These are phyloP conservation scores for Scleroderma bovista DNA, from an alignment of 768 basidiomycete species.

Conservation along the genomic window DNA sequence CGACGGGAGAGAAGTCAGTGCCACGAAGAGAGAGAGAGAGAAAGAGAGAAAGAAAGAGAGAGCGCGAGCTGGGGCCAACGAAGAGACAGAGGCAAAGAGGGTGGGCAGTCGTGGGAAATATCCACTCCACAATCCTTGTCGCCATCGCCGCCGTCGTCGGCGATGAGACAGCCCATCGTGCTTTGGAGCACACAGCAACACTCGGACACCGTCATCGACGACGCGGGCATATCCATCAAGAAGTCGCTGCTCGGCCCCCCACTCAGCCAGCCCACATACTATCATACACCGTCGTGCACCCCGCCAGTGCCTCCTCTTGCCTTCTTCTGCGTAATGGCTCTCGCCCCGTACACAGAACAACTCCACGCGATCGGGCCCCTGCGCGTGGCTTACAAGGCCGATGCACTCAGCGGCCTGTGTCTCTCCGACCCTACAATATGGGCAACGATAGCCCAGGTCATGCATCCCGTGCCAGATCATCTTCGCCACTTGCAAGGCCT, in stretches of 20 bases:
- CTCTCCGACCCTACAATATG: constrained; percentile 52
- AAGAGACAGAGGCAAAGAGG: neutral
- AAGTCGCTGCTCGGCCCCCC: constrained; percentile 9
- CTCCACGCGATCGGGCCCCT: constrained; percentile 30
- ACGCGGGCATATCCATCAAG: constrained; percentile 13
- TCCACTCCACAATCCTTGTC: neutral
- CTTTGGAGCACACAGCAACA: constrained; percentile 7
- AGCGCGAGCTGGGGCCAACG: neutral
- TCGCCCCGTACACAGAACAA: constrained; percentile 43
- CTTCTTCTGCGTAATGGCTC: constrained; percentile 43
- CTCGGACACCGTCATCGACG: constrained; percentile 9
- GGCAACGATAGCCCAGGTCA: constrained; percentile 60
- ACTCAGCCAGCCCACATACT: neutral
- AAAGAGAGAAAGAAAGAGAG: constrained; percentile 19
- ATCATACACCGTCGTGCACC: neutral
- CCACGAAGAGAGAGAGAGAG: constrained; percentile 20
- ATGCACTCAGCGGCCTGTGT: constrained; percentile 38
- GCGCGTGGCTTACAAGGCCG: constrained; percentile 35
- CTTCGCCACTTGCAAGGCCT: constrained; percentile 32
- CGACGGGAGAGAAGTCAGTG: constrained; percentile 16
- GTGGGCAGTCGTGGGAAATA: constrained; percentile 5
- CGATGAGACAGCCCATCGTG: constrained; percentile 5
- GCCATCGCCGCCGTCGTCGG: too few relatives aligned
- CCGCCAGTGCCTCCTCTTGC: constrained; percentile 44
- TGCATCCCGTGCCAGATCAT: constrained; percentile 41